phyloP scores from a whole-genome alignment of 2,329 filamentous ascomycete genomes.

The Cladophialophora psammophila region DNA sequence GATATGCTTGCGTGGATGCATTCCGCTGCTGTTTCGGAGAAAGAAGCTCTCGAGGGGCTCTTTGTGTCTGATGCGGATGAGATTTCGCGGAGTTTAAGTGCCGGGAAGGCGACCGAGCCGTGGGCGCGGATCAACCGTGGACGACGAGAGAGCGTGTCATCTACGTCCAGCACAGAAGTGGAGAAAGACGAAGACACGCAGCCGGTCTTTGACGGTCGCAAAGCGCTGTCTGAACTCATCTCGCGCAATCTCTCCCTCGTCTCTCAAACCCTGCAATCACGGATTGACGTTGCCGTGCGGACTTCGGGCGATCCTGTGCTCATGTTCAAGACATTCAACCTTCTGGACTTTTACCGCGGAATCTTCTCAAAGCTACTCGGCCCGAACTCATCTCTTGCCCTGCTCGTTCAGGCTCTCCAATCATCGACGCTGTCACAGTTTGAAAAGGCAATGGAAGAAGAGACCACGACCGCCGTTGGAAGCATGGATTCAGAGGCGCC shows the following conservation, averaged over 20 bases:
- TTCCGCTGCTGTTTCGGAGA: conserved; percentile 90
- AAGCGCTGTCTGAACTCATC: conserved; percentile 83
- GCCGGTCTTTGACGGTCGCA: conserved; percentile 75
- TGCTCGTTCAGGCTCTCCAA: conserved; percentile 42
- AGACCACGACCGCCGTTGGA: conserved; percentile 20
- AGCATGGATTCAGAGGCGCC: conserved; percentile 18
- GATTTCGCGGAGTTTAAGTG: conserved; percentile 80
- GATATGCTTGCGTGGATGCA: conserved; percentile 99
- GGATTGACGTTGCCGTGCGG: conserved; percentile 89
- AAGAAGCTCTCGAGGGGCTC: conserved; percentile 87
- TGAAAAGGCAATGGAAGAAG: conserved; percentile 41
- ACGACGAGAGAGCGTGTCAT: conserved; percentile 14
- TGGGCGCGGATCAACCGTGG: conserved; percentile 68
- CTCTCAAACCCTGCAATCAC: conserved; percentile 81
- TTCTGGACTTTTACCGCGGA: conserved; percentile 85
- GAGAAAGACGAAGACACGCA: conserved; percentile 57
- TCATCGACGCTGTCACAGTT: conserved; percentile 56
- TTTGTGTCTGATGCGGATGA: conserved; percentile 92
- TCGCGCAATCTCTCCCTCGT: conserved; percentile 85
- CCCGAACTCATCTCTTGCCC: conserved; percentile 22
- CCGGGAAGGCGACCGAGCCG: conserved; percentile 80
- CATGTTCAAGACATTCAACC: conserved; percentile 87
- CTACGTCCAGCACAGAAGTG: conserved; percentile 10
- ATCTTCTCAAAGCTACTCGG: conserved; percentile 85
- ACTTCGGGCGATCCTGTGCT: conserved; percentile 88